Percentiles rank a stretch among this genome's conserved stretches.
phyloP scores from a whole-genome alignment of 805 yeast species.

The Saccharomycopsis javanensis region DNA sequence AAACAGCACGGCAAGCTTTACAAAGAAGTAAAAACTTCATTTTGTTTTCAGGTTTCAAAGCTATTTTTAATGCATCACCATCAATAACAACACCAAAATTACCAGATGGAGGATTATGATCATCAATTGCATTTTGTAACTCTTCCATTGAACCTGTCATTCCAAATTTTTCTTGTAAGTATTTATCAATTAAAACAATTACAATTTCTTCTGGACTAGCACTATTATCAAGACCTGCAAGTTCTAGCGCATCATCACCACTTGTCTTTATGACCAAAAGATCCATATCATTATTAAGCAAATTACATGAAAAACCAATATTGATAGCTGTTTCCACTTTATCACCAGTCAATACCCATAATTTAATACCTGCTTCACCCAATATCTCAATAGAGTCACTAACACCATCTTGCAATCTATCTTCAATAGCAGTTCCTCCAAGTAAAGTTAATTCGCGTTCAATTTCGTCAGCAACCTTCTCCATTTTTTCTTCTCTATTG shows the following conservation, averaged over 20 bases:
- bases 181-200: constrained; percentile 39
- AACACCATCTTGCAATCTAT: constrained; percentile 76
- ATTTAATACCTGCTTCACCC: constrained; percentile 68
- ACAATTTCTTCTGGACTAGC: constrained; percentile 33
- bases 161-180: constrained; percentile 44
- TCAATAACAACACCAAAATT: constrained; percentile 65
- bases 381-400: constrained; percentile 68
- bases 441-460: constrained; percentile 55
- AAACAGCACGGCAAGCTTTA: constrained; percentile 71
- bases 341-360: constrained; percentile 85
- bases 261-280: constrained; percentile 43
- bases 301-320: constrained; percentile 77
- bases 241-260: constrained; percentile 43
- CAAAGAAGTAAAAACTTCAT: constrained; percentile 61
- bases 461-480: constrained; percentile 62
- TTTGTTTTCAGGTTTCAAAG: constrained; percentile 35
- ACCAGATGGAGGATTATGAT: constrained; percentile 60
- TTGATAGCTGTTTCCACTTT: constrained; percentile 85
- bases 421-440: constrained; percentile 86
- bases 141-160: constrained; percentile 54
- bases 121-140: constrained; percentile 41
- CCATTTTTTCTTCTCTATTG: constrained; percentile 63
- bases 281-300: constrained; percentile 69
- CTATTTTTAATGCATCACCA: constrained; percentile 64
- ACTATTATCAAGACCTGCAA: constrained; percentile 31